phyloP scores from a whole-genome alignment of 495 filamentous ascomycete genomes.

The Neurospora intermedia region DNA sequence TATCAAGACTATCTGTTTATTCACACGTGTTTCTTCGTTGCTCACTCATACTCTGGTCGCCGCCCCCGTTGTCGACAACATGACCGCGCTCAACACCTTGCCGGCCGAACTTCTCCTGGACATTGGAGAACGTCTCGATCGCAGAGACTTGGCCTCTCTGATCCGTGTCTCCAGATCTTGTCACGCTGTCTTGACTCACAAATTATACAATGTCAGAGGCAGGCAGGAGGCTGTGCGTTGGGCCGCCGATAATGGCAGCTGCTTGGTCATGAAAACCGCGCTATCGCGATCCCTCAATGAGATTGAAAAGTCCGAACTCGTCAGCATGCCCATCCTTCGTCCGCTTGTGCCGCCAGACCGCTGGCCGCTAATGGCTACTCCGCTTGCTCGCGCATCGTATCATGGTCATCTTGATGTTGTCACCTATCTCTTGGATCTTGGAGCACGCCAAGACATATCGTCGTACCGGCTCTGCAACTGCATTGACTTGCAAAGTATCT shows the following conservation, averaged over 20 bases:
- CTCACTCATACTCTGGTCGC: background rate
- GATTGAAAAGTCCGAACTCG: background rate
- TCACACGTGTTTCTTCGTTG: background rate
- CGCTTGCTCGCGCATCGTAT: conserved; percentile 2
- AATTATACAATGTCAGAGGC: background rate
- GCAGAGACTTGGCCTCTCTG: background rate
- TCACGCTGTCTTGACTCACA: background rate
- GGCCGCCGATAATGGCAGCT: background rate
- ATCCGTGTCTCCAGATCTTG: background rate
- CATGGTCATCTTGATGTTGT: conserved; percentile 3
- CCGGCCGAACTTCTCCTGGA: conserved; percentile 5
- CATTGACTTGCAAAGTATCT: background rate
- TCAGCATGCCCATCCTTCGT: background rate
- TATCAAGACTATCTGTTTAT: background rate
- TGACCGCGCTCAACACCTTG: background rate
- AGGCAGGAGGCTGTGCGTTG: background rate
- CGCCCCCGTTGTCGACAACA: background rate
- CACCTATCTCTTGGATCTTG: conserved; percentile 4
- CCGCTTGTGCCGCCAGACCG: background rate
- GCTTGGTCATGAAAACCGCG: background rate
- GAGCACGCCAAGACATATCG: background rate
- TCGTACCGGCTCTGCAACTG: conserved; percentile 1
- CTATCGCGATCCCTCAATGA: background rate
- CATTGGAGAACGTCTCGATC: conserved; percentile 1
- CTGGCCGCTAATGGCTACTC: background rate